Evolutionary conservation across 2,329 filamentous ascomycete genomes (phyloP).

Genomic region (Plectosphaerella sp.): DNA sequence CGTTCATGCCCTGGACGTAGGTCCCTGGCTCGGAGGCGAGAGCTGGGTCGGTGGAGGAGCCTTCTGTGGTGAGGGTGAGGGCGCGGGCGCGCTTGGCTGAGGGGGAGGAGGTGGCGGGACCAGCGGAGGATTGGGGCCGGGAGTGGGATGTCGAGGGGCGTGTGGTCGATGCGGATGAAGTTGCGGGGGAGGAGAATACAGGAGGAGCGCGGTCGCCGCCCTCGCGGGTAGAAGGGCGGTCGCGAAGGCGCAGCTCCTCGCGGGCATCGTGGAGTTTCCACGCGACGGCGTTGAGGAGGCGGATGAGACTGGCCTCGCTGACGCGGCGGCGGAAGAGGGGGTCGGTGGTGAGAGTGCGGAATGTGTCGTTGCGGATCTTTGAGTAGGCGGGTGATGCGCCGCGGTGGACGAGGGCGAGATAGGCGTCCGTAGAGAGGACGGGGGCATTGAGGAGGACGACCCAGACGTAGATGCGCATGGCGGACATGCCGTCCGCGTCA

Average conservation of each 20-base stretch:
- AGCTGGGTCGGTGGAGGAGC: slow-evolving; percentile 49
- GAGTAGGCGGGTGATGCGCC: slow-evolving; percentile 91
- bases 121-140: slow-evolving; percentile 19
- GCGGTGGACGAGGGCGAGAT: slow-evolving; percentile 85
- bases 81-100: slow-evolving; percentile 50
- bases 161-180: slow-evolving; percentile 11
- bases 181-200: slow-evolving; percentile 18
- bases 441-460: slow-evolving; percentile 86
- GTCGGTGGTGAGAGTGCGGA: slow-evolving; percentile 92
- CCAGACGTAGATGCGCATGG: slow-evolving; percentile 93
- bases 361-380: slow-evolving; percentile 98
- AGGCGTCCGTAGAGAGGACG: slow-evolving; percentile 79
- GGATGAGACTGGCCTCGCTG: slow-evolving; percentile 90
- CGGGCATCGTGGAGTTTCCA: slow-evolving; percentile 87
- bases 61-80: slow-evolving; percentile 57
- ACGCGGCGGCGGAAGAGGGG: slow-evolving; percentile 95
- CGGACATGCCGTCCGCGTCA: slow-evolving; percentile 82
- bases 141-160: slow-evolving; percentile 29
- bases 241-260: slow-evolving; percentile 36
- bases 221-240: slow-evolving; percentile 23
- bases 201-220: slow-evolving; percentile 16
- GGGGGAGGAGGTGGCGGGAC: slow-evolving; percentile 31
- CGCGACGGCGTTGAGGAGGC: slow-evolving; percentile 88
- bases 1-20: slow-evolving; percentile 99
- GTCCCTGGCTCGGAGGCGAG: slow-evolving; percentile 64